Evolutionary conservation across 192 early-diverging fungal species (phyloP).

Genomic region (Coemansia sp.): DNA sequence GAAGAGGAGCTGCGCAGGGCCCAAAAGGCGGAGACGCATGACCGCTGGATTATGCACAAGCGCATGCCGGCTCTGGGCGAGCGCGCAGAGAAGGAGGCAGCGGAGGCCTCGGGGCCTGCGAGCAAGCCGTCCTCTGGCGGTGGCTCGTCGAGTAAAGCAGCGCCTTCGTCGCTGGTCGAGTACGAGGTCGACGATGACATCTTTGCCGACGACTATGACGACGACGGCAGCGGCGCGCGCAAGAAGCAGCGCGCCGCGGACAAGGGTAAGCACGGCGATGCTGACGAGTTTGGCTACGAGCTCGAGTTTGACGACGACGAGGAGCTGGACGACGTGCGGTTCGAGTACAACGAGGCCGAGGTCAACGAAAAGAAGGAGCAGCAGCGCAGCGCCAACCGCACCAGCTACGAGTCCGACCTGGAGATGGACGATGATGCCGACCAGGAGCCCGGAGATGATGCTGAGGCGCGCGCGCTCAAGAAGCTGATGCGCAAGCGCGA

Average conservation of each 20-base stretch:
- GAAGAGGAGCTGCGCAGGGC: constrained; percentile 62
- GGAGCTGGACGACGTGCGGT: constrained; percentile 63
- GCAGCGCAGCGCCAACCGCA: constrained; percentile 17
- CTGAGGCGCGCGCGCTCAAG: constrained; percentile 55
- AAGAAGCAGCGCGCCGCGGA: constrained; percentile 21
- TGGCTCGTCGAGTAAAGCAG: constrained; percentile 1
- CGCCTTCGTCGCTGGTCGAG: constrained; percentile 47
- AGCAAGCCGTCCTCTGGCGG: background rate
- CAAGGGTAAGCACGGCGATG: constrained; percentile 54
- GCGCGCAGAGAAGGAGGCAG: constrained; percentile 38
- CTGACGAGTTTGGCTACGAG: constrained; percentile 75
- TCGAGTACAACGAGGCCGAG: constrained; percentile 67
- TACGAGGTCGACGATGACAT: constrained; percentile 49
- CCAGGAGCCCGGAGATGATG: constrained; percentile 29
- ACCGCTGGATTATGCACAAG: constrained; percentile 55
- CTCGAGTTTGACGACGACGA: constrained; percentile 81
- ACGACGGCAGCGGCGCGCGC: constrained; percentile 51
- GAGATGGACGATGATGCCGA: constrained; percentile 4
- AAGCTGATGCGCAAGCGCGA: constrained; percentile 65
- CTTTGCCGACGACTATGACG: constrained; percentile 45
- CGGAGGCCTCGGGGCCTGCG: constrained; percentile 16
- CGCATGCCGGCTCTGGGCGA: constrained; percentile 49
- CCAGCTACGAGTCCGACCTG: constrained; percentile 18
- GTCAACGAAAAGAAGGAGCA: constrained; percentile 57
- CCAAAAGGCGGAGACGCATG: constrained; percentile 31